phyloP scores from a whole-genome alignment of 305 asterid genomes.

The Plantago lanceolata region DNA sequence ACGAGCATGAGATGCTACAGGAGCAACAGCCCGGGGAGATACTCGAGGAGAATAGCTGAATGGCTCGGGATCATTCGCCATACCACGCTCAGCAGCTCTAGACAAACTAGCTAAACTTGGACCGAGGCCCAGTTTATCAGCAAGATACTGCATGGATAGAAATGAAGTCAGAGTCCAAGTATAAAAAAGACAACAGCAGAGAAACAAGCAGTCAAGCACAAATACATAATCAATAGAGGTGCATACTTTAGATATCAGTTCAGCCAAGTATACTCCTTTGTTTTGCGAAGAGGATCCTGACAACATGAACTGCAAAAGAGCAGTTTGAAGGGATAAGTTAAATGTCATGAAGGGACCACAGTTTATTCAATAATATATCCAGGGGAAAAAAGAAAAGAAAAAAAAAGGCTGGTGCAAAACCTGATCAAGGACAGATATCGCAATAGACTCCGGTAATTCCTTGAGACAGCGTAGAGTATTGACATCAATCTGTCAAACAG shows the following conservation, averaged over 20 bases:
- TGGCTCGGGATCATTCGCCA: slow-evolving; percentile 37
- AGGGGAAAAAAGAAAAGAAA: slow-evolving; percentile 14
- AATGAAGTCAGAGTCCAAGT: slow-evolving; percentile 19
- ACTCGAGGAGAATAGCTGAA: slow-evolving; percentile 41
- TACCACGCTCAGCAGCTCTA: slow-evolving; percentile 35
- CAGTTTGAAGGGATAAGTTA: slow-evolving; percentile 17
- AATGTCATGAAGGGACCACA: slow-evolving; percentile 18
- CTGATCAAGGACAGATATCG: slow-evolving; percentile 90
- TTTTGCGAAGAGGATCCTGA: slow-evolving; percentile 62
- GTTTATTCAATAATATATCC: slow-evolving; percentile 6
- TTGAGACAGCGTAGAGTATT: slow-evolving; percentile 52
- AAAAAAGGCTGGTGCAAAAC: slow-evolving; percentile 31
- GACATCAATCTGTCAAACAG: slow-evolving; percentile 62
- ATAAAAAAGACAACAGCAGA: slow-evolving; percentile 10
- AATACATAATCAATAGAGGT: slow-evolving; percentile 19
- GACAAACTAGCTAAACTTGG: slow-evolving; percentile 41
- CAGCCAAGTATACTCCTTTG: slow-evolving; percentile 71
- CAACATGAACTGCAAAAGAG: slow-evolving; percentile 63
- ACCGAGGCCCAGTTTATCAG: slow-evolving; percentile 36
- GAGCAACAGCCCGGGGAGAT: slow-evolving; percentile 37
- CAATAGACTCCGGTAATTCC: slow-evolving; percentile 63
- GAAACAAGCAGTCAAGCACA: slow-evolving; percentile 22
- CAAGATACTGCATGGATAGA: slow-evolving; percentile 43
- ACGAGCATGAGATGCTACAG: slow-evolving; percentile 33
- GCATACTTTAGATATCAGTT: slow-evolving; percentile 67